Percentiles rank a stretch among this genome's conserved stretches.
phyloP scores from a whole-genome alignment of 176 grass and related monocot genomes.

The Hyparrhenia diplandra region DNA sequence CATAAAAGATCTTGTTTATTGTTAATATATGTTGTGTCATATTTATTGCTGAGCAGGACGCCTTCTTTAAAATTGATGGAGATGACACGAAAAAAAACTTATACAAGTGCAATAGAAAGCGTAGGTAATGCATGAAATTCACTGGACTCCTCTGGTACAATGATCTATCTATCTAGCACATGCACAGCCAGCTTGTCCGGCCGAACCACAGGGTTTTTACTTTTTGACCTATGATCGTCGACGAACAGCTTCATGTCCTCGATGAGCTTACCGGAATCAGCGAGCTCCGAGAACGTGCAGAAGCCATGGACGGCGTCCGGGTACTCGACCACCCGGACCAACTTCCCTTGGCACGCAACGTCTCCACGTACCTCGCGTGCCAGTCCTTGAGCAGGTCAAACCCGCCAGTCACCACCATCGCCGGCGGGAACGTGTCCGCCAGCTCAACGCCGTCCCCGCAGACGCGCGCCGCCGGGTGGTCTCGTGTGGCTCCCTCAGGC shows the following conservation, averaged over 20 bases:
- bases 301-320: constrained; percentile 36
- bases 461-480: no score
- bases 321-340: constrained; percentile 29
- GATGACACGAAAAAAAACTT: no score
- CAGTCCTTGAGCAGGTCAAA: constrained; percentile 49
- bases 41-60: no score
- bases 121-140: no score
- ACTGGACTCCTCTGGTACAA: no score
- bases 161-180: no score
- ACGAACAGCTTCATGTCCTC: neutral
- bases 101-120: no score
- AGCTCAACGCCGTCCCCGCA: neutral
- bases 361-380: constrained; percentile 15
- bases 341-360: constrained; percentile 3
- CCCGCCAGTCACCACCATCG: constrained; percentile 28
- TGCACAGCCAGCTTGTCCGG: no score
- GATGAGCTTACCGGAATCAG: neutral
- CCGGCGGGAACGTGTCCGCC: constrained; percentile 22
- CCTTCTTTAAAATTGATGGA: no score
- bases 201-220: no score
- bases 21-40: no score
- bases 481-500: constrained; percentile 20
- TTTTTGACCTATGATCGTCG: neutral
- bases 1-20: no score
- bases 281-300: constrained; percentile 23